Evolutionary conservation across 2,329 filamentous ascomycete species (phyloP).

Genomic region (Pseudogymnoascus sp.): DNA sequence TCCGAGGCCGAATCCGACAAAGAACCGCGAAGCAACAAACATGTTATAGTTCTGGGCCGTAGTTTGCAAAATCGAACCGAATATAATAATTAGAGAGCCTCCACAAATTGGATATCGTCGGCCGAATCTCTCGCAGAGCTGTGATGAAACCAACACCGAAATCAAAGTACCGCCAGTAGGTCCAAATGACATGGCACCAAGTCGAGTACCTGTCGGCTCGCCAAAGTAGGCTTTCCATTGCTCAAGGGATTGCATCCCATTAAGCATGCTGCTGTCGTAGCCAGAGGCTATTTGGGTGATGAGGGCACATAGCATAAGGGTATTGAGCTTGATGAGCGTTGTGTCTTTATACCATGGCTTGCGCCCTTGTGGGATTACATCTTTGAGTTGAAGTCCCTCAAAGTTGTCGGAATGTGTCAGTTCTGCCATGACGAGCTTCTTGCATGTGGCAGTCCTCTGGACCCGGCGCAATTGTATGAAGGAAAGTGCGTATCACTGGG

Average conservation of each 20-base stretch:
- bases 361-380: constrained; percentile 2
- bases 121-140: constrained; percentile 25
- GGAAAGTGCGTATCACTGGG: neutral
- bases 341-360: constrained; percentile 19
- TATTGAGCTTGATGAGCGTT: constrained; percentile 26
- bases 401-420: neutral
- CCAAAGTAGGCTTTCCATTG: constrained; percentile 27
- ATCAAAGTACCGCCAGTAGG: constrained; percentile 34
- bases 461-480: neutral
- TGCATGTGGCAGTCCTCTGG: neutral
- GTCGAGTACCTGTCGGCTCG: constrained; percentile 29
- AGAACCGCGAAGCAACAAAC: constrained; percentile 17
- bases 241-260: constrained; percentile 14
- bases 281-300: constrained; percentile 28
- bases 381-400: constrained; percentile 4
- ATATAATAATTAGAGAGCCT: constrained; percentile 25
- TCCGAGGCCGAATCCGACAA: constrained; percentile 18
- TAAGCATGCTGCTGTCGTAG: constrained; percentile 23
- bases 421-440: neutral
- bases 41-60: constrained; percentile 18
- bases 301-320: constrained; percentile 27
- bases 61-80: constrained; percentile 25
- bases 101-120: constrained; percentile 23
- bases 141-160: constrained; percentile 15
- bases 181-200: constrained; percentile 32